Evolutionary conservation across 75 land plant species (phyloP).

Genomic region (Selaginella tamariscina): DNA sequence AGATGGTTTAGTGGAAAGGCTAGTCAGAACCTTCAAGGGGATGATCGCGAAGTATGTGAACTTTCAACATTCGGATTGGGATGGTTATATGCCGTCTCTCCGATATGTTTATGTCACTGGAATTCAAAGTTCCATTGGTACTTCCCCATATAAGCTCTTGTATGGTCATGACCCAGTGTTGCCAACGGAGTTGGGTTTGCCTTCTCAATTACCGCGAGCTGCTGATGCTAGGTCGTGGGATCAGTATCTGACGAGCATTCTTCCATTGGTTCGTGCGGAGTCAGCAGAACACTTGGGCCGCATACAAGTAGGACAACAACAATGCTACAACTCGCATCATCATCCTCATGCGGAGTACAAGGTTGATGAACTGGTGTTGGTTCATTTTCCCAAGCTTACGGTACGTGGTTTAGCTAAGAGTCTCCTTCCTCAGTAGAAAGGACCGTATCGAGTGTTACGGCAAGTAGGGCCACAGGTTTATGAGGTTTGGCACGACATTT

Average conservation of each 20-base stretch:
- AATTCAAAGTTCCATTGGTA: neutral
- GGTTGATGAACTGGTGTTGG: neutral
- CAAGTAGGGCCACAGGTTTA: neutral
- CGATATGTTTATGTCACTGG: neutral
- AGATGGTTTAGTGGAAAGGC: neutral
- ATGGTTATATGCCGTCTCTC: neutral
- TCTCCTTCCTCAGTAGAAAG: neutral
- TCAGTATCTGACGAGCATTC: constrained; percentile 1
- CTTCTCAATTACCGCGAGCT: neutral
- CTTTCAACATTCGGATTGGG: constrained; percentile 1
- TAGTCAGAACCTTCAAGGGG: neutral
- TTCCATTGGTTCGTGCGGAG: neutral
- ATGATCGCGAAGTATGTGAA: neutral
- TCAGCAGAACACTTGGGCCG: neutral
- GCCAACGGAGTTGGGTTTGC: neutral
- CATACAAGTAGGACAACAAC: neutral
- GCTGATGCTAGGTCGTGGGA: neutral
- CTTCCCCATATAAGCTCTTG: neutral
- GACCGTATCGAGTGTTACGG: neutral
- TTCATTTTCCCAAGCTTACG: neutral
- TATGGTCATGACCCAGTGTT: neutral
- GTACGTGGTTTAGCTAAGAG: neutral
- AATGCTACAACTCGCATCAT: neutral
- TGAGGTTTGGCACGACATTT: neutral
- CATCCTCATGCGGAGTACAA: neutral